phyloP scores from a whole-genome alignment of 2,329 filamentous ascomycete species.

The Fusarium temperatum region DNA sequence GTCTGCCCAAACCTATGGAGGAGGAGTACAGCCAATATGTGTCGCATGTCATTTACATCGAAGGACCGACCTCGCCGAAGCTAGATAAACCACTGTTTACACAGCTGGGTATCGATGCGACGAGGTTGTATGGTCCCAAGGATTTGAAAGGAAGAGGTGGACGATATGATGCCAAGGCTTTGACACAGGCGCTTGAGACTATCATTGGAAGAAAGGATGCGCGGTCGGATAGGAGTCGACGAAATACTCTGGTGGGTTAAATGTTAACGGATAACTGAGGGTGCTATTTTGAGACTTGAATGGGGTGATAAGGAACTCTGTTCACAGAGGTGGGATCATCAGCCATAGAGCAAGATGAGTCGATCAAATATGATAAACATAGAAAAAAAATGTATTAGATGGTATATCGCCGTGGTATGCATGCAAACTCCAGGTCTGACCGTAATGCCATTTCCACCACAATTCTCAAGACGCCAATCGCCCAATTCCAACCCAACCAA shows the following conservation, averaged over 20 bases:
- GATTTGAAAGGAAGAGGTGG: conserved; percentile 54
- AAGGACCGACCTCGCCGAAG: conserved; percentile 72
- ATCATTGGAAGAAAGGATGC: conserved; percentile 70
- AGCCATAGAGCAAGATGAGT: no score
- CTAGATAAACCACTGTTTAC: conserved; percentile 74
- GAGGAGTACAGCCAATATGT: conserved; percentile 74
- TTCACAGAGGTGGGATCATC: not conserved
- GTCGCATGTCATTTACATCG: conserved; percentile 84
- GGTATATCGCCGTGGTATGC: conserved; percentile 30
- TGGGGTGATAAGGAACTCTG: no score
- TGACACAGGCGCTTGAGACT: conserved; percentile 79
- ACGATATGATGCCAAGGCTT: conserved; percentile 78
- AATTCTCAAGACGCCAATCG: conserved; percentile 17
- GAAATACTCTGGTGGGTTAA: conserved; percentile 55
- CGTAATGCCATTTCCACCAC: conserved; percentile 14
- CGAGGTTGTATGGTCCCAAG: conserved; percentile 78
- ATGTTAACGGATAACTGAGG: not conserved
- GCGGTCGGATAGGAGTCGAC: conserved; percentile 50
- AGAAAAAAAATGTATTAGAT: conserved; percentile 29
- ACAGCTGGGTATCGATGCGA: conserved; percentile 76
- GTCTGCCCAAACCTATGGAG: conserved; percentile 49
- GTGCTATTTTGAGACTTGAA: not conserved
- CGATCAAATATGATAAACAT: not conserved
- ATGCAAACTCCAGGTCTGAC: conserved; percentile 34
- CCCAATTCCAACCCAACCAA: not conserved